phyloP scores from a whole-genome alignment of 129 eudicot genomes.

The Flaveria linearis region DNA sequence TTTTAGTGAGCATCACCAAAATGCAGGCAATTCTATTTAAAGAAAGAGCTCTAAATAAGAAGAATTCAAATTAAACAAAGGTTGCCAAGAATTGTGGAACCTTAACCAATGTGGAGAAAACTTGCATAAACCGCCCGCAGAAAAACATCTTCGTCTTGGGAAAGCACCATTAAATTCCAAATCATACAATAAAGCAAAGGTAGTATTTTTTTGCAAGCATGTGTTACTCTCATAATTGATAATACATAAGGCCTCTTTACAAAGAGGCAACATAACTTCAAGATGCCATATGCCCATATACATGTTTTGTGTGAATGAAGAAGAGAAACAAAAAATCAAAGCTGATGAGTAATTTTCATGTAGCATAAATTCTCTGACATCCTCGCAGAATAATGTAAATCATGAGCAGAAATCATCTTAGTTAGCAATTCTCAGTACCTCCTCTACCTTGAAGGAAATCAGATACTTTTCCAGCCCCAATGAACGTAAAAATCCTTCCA shows the following conservation, averaged over 20 bases:
- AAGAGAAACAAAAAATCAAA: constrained; percentile 11
- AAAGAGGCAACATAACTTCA: constrained; percentile 9
- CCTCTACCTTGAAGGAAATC: constrained; percentile 78
- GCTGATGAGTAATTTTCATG: background rate
- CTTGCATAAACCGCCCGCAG: background rate
- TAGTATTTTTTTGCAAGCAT: constrained; percentile 1
- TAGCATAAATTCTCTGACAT: background rate
- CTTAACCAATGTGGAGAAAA: too few relatives aligned
- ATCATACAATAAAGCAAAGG: background rate
- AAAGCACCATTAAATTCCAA: constrained; percentile 5
- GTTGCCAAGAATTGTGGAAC: constrained; percentile 10
- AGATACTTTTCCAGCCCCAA: constrained; percentile 65
- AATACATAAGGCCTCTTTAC: constrained; percentile 7
- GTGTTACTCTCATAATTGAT: background rate
- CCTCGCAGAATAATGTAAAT: constrained; percentile 17
- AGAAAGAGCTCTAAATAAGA: background rate
- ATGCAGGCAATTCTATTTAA: background rate
- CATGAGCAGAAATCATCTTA: background rate
- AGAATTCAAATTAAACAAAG: background rate
- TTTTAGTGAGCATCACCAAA: background rate
- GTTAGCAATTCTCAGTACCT: constrained; percentile 46
- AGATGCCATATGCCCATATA: constrained; percentile 1
- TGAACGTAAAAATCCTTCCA: constrained; percentile 66
- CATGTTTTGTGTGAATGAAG: constrained; percentile 12
- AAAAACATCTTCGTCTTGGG: background rate